Evolutionary conservation across 495 filamentous ascomycete species (phyloP), one percentile per base, ranked within the genome.

Genomic region (Daldinia vernicosa): DNA sequence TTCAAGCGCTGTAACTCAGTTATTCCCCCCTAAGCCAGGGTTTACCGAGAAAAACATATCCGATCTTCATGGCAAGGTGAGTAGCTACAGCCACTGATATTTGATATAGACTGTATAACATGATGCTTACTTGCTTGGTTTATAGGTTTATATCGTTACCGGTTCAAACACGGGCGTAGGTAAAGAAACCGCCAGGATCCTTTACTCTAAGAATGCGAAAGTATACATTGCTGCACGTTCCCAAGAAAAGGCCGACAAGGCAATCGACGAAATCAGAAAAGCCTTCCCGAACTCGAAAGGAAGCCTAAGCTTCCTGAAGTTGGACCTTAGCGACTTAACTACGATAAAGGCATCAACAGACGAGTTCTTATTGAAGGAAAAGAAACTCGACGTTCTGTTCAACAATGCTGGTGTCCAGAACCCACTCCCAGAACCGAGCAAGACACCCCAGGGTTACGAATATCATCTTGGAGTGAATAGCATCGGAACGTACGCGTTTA

Each of bases 151-250:
- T 71, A 76, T 88, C 40, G 80, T 89, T 6, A 87, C 86, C 1
- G 86, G 85, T 28, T 77, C 80, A 24, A 83, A 80, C 40, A 64
- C 80, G 4, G 84, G 84, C 15, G 67, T 85, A 63, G 85, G 86
- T 35, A 76, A 79, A 47, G 81, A 86, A 63, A 74, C 86, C 3
- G 78, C 80, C 15, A 74, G 66, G 33, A 79, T 84, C 15, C 82
- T 86, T 19, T 85, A 82, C 63, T 52, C 72, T 14, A 77, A 78
- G 51, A 77, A 82, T 51, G 85, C 79, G 45, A 86, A 81, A 27
- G 82, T 88, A 30, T 88, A 87, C 72, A 76, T 88, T 30, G 84
- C 84, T 1, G 76, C 79, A 12, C 83, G 86, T 47, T 80, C 78
- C 2, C 69, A 76, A 47, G 68, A 69, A 14, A 81, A 72, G 35